Percentiles rank a stretch among this genome's conserved stretches.
phyloP scores from a whole-genome alignment of 2,329 filamentous ascomycete genomes.

The Paracamarosporium sp. region DNA sequence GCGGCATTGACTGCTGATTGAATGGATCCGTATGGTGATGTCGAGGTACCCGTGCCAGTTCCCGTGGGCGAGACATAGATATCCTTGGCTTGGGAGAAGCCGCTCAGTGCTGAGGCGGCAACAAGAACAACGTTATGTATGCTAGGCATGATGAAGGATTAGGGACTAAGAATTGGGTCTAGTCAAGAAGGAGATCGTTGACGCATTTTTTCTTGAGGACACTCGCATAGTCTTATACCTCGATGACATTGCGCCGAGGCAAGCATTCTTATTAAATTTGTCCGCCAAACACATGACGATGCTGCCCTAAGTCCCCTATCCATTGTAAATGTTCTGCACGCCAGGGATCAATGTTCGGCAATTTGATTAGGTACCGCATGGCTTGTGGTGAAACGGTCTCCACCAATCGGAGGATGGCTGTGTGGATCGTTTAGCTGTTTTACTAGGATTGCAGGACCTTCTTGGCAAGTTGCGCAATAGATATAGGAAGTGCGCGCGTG shows the following conservation, averaged over 20 bases:
- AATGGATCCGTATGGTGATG: constrained; percentile 54
- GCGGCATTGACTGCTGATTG: constrained; percentile 56
- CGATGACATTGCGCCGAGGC: not conserved
- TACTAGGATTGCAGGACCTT: not conserved
- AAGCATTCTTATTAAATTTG: not conserved
- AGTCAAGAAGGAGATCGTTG: not conserved
- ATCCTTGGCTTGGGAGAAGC: constrained; percentile 22
- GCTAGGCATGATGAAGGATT: not conserved
- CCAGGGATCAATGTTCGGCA: not conserved
- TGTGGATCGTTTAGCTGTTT: not conserved
- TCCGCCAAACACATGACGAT: not conserved
- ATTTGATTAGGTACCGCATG: not conserved
- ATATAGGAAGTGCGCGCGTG: not conserved
- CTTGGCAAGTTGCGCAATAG: not conserved
- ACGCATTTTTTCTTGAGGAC: not conserved
- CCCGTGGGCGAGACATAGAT: constrained; percentile 57
- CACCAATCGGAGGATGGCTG: not conserved
- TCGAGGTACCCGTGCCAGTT: constrained; percentile 45
- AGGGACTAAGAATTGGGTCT: not conserved
- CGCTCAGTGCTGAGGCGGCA: not conserved
- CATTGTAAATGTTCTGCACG: not conserved
- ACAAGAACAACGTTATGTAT: not conserved
- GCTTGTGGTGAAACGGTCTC: not conserved
- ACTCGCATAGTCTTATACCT: not conserved
- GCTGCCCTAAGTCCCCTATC: not conserved